A percentile compares a stretch with the other conserved stretches of the same genome.
Evolutionary conservation across 139 green algal genomes (phyloP).

Genomic region (Chlamydomonas sp.): DNA sequence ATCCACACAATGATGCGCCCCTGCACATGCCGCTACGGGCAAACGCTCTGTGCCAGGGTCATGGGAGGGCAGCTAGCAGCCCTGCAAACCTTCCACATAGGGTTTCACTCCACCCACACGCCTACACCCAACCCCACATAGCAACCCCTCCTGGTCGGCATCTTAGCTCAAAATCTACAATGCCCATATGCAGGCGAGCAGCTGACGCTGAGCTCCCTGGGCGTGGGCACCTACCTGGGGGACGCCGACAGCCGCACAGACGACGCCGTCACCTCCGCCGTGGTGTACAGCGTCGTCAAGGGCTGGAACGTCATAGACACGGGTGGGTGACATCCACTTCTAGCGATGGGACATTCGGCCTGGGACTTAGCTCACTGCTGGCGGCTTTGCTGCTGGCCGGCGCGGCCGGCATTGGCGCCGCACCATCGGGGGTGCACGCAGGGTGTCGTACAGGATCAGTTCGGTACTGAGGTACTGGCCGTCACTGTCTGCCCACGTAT

Average conservation of each 20-base stretch:
- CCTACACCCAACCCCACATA: neutral
- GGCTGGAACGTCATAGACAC: conserved; percentile 86
- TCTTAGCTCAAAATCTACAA: neutral
- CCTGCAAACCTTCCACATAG: neutral
- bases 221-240: conserved; percentile 82
- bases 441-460: too few species aligned
- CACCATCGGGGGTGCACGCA: too few species aligned
- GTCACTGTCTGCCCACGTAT: too few species aligned
- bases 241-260: conserved; percentile 66
- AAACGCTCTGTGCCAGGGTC: neutral
- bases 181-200: neutral
- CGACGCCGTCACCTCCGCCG: conserved; percentile 51
- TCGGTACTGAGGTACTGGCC: too few species aligned
- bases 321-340: neutral
- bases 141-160: neutral
- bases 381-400: too few species aligned
- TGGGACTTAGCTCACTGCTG: too few species aligned
- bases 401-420: too few species aligned
- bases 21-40: neutral
- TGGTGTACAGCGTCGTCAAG: conserved; percentile 55
- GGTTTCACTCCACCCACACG: neutral
- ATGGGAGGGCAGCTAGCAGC: neutral
- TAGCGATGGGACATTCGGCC: too few species aligned
- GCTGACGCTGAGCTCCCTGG: conserved; percentile 64
- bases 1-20: neutral